Percentiles rank a stretch among this genome's conserved stretches.
Conservation (phyloP, 306 rosid species). For the Geum urbanum region DNA sequence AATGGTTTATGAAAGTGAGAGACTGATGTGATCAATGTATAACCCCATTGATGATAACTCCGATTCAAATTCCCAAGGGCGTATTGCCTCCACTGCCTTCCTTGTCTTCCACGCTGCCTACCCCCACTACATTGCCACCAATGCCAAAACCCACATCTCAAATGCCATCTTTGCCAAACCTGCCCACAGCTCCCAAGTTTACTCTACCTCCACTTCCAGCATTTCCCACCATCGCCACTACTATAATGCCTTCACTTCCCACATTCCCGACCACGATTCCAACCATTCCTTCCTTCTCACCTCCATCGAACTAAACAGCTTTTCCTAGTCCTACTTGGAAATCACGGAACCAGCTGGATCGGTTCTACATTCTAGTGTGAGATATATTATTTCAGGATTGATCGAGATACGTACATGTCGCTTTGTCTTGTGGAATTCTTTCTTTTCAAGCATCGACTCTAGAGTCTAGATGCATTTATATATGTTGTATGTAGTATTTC, state of each 20-base stretch:
- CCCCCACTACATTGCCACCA: conserved; percentile 15
- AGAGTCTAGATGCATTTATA: not conserved
- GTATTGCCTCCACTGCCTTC: conserved; percentile 1
- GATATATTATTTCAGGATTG: not conserved
- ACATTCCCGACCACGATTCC: conserved; percentile 19
- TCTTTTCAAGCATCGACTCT: not conserved
- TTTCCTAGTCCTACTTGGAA: not conserved
- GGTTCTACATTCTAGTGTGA: not conserved
- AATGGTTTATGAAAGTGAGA: too few species aligned
- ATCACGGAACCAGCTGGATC: not conserved
- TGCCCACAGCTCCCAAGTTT: conserved; percentile 20
- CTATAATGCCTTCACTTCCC: conserved; percentile 20
- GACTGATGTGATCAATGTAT: too few species aligned
- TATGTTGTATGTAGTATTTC: too few species aligned
- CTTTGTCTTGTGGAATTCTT: not conserved
- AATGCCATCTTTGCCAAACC: conserved; percentile 2
- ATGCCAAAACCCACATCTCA: conserved; percentile 13
- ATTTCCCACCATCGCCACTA: conserved; percentile 21
- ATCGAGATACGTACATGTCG: not conserved
- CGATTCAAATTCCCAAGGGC: not conserved
- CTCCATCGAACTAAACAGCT: conserved; percentile 19
- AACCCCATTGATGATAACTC: too few species aligned
- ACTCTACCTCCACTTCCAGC: conserved; percentile 22
- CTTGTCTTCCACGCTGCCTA: conserved; percentile 7
- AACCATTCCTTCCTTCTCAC: conserved; percentile 17